These are phyloP conservation scores for Lyophyllum atratum DNA, from an alignment of 768 basidiomycete species.

Conservation along the genomic window DNA sequence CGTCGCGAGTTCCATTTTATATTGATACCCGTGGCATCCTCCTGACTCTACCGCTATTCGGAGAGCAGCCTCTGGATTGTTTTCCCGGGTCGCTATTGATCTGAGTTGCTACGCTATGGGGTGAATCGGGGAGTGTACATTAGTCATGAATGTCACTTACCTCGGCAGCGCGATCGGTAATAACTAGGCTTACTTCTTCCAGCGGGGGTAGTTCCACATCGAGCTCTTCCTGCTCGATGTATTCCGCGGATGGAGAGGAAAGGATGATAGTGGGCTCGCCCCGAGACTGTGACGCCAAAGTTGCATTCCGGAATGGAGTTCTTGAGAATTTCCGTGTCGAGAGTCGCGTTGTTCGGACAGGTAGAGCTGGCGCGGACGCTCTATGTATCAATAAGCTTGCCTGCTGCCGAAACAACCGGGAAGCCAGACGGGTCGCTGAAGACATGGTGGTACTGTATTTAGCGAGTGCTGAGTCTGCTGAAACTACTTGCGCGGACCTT, in stretches of 20 bases:
- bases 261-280: conserved; percentile 51
- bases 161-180: conserved; percentile 79
- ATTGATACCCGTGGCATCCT: conserved; percentile 97
- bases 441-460: conserved; percentile 13
- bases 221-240: conserved; percentile 61
- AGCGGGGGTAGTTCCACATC: conserved; percentile 60
- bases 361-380: neutral
- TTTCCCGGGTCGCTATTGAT: conserved; percentile 64
- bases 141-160: conserved; percentile 38
- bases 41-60: conserved; percentile 89
- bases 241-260: conserved; percentile 49
- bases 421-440: conserved; percentile 13
- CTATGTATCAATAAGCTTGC: conserved; percentile 3
- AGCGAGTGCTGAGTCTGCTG: no score
- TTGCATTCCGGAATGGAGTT: conserved; percentile 28
- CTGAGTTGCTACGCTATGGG: conserved; percentile 67
- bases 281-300: conserved; percentile 43
- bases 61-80: conserved; percentile 65
- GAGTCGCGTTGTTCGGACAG: neutral
- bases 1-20: conserved; percentile 83
- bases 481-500: neutral
- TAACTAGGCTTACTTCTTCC: conserved; percentile 52
- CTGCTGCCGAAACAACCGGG: conserved; percentile 9
- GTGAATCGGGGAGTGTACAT: neutral
- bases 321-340: conserved; percentile 20